Conservation (phyloP, 176 grass and related monocot species). For the Carex cristatella region DNA sequence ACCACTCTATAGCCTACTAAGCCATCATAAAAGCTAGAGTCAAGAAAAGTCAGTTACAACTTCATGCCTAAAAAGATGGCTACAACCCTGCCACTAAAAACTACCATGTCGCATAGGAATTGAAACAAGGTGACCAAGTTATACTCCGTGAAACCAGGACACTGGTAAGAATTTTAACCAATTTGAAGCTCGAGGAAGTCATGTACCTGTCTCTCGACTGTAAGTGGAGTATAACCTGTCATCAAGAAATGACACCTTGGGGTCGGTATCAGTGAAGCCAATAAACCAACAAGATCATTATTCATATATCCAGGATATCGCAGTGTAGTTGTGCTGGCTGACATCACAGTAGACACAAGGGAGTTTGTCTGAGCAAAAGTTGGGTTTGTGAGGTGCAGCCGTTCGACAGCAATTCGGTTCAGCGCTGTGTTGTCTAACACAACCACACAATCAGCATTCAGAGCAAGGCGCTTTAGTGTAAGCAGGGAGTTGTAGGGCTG, state of each 20-base stretch:
- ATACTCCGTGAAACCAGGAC: neutral
- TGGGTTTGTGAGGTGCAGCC: constrained; percentile 88
- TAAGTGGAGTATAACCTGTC: constrained; percentile 97
- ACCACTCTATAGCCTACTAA: neutral
- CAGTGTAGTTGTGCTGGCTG: constrained; percentile 95
- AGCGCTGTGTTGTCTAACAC: constrained; percentile 98
- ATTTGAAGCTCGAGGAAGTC: neutral
- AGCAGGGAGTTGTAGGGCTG: constrained; percentile 97
- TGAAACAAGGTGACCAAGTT: neutral
- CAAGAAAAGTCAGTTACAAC: neutral
- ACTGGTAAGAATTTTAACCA: constrained; percentile 21
- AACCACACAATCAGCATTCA: constrained; percentile 96
- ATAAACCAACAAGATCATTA: constrained; percentile 95
- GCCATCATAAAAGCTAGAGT: neutral
- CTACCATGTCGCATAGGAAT: neutral
- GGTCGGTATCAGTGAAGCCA: constrained; percentile 91
- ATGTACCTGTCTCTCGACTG: constrained; percentile 86
- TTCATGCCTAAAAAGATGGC: neutral
- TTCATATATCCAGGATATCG: constrained; percentile 99
- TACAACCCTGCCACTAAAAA: neutral
- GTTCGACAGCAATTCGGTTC: constrained; percentile 95
- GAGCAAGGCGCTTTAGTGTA: constrained; percentile 78
- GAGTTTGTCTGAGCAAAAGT: constrained; percentile 98
- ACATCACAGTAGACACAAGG: constrained; percentile 98
- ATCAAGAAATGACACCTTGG: constrained; percentile 99